Percentiles rank a stretch among this genome's conserved stretches.
phyloP scores from a whole-genome alignment of 2,329 filamentous ascomycete genomes.

The Knufia petricola region DNA sequence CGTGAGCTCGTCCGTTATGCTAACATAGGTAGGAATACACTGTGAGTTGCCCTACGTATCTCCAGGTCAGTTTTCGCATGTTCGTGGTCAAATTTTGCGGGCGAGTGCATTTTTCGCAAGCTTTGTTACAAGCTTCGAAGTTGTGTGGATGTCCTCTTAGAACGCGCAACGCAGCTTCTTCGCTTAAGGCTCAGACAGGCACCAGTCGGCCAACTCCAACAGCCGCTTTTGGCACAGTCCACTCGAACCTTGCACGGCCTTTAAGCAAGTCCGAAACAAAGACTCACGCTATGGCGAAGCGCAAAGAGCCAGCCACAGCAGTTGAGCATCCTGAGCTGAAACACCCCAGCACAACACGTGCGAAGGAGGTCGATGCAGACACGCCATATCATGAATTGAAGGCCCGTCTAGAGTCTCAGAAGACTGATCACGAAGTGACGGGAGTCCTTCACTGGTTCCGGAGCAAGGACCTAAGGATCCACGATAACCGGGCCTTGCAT shows the following conservation, averaged over 20 bases:
- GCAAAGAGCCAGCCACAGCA: slow-evolving; percentile 17
- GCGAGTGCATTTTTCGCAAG: too few species aligned
- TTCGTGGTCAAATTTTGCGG: too few species aligned
- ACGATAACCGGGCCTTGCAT: slow-evolving; percentile 41
- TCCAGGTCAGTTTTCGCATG: too few species aligned
- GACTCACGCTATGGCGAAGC: slow-evolving; percentile 23
- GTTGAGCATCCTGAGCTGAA: slow-evolving; percentile 25
- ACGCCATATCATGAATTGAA: slow-evolving; percentile 35
- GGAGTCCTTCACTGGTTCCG: slow-evolving; percentile 44
- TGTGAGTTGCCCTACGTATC: too few species aligned
- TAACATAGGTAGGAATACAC: too few species aligned
- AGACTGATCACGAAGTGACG: slow-evolving; percentile 29
- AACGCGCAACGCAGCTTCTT: too few species aligned
- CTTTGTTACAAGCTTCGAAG: too few species aligned
- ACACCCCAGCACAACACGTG: slow-evolving; percentile 41
- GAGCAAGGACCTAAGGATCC: slow-evolving; percentile 41
- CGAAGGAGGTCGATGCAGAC: slow-evolving; percentile 40
- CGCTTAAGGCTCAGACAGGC: too few species aligned
- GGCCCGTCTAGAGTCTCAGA: slow-evolving; percentile 32
- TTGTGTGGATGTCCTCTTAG: too few species aligned
- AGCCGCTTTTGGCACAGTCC: background rate
- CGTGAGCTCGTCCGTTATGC: too few species aligned
- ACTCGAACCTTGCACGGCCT: background rate
- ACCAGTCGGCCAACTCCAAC: background rate
- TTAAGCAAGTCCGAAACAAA: background rate